Base-by-base conservation (phyloP, 805 yeast genomes). In the Lipomyces orientalis region DNA sequence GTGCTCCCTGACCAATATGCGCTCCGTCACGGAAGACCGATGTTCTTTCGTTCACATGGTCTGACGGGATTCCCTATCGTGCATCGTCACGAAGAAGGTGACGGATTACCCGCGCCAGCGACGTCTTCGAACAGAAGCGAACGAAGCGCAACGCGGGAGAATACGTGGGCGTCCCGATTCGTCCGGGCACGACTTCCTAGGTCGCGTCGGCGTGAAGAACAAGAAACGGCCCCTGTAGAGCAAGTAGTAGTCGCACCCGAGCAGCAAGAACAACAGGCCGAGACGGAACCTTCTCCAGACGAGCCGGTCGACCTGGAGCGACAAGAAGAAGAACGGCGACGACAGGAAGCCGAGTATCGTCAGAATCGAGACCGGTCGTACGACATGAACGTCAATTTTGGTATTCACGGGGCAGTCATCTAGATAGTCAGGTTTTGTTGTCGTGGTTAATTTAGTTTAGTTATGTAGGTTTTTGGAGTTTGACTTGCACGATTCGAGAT, bases 101-200 rank as follows among this genome's bases (percentile, higher is more conserved):
- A 34, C n/a, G 25, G 19, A 14, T 9, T 29, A 6, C 54, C 43
- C 12, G 61, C 43, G 29, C 57, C 55, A 10, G 64, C 49, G 31
- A 43, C 61, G 37, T 25, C 25, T 14, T n/a, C 54, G 43, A 52
- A 29, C 16, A 25, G 12, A 35, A 54, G 31, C 49, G 49, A 43
- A 43, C 49, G 49, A n/a, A 54, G 37, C 19, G n/a, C 29, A 16
- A 31, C 9, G 8, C 19, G 37, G 29, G 4, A 34, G 2, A 6
- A 9, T 55, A 33, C 14, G 16, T 56, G 59, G 59, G 37, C 49
- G 16, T 31, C 59, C 9, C 59, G 59, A 9, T 56, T 56, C 25
- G 59, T 56, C 31, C 59, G 43, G 16, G n/a, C 33, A 2, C 22
- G 59, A 16, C 59, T 56, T 16, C 59, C 59, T 19, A 31, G 59